phyloP scores from a whole-genome alignment of 345 rosid genomes.

The Boechera retrofracta region DNA sequence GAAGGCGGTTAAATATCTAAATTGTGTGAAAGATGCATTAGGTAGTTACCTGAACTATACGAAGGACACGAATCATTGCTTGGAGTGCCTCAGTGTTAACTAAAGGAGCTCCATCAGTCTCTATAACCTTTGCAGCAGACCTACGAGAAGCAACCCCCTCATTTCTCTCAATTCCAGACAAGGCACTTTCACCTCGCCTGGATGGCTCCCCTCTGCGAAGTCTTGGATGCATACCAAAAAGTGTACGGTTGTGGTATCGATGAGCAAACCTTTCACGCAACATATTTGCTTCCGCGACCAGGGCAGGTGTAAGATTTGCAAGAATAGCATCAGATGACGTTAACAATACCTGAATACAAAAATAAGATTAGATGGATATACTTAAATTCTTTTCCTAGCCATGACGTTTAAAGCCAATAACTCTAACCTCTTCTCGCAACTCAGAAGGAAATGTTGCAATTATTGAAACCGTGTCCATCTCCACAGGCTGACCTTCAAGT shows the following conservation, averaged over 20 bases:
- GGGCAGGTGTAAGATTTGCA: constrained; percentile 96
- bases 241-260: constrained; percentile 78
- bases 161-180: constrained; percentile 65
- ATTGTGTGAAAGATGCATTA: constrained; percentile 17
- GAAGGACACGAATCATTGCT: constrained; percentile 89
- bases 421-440: constrained; percentile 87
- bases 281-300: constrained; percentile 99
- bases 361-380: constrained; percentile 17
- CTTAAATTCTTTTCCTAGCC: neutral
- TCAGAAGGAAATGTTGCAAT: constrained; percentile 98
- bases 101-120: constrained; percentile 90
- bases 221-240: constrained; percentile 94
- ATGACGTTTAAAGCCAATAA: constrained; percentile 4
- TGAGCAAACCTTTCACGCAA: constrained; percentile 95
- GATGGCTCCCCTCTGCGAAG: constrained; percentile 95
- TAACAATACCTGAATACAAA: constrained; percentile 71
- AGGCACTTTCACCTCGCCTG: constrained; percentile 77
- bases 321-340: constrained; percentile 97
- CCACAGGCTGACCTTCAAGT: constrained; percentile 99
- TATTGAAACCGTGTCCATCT: constrained; percentile 98
- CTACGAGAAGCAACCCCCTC: constrained; percentile 74
- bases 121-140: constrained; percentile 71
- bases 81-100: constrained; percentile 80
- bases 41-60: constrained; percentile 90
- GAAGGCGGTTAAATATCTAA: constrained; percentile 10